Conservation (phyloP, 805 yeast genomes). For the Candida taoyuanica region DNA sequence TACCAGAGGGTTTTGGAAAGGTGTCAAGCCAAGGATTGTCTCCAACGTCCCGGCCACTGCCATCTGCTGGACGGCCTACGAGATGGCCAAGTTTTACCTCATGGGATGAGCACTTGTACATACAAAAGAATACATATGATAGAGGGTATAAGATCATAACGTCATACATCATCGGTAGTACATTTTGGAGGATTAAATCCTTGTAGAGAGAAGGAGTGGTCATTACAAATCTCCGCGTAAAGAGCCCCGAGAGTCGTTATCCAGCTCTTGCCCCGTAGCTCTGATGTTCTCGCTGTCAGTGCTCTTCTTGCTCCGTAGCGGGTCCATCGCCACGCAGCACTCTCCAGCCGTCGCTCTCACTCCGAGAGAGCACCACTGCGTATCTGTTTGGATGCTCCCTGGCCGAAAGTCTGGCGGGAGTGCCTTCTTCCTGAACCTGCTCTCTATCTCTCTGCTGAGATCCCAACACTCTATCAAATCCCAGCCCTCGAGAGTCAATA, state of each 20-base stretch:
- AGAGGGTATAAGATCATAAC: background rate
- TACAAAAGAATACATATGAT: too few relatives aligned
- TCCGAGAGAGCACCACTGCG: conserved; percentile 3
- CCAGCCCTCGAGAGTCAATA: too few relatives aligned
- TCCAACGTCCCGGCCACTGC: conserved; percentile 95
- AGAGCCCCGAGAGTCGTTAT: too few relatives aligned
- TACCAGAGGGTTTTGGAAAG: conserved; percentile 65
- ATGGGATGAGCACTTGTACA: conserved; percentile 9
- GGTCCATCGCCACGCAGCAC: background rate
- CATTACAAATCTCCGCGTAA: too few relatives aligned
- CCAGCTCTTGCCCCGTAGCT: background rate
- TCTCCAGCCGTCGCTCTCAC: background rate
- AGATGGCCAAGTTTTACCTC: conserved; percentile 73
- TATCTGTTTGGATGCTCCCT: conserved; percentile 6
- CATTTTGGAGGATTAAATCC: too few relatives aligned
- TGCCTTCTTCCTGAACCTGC: background rate
- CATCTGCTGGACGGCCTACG: conserved; percentile 96
- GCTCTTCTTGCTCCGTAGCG: background rate
- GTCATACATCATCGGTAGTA: background rate
- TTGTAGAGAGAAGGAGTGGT: too few relatives aligned
- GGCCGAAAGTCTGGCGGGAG: background rate
- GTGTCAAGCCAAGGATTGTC: conserved; percentile 84
- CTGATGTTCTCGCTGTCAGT: background rate
- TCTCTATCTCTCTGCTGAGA: background rate
- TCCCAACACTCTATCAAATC: background rate